Evolutionary conservation across 495 filamentous ascomycete genomes (phyloP), one percentile per base, ranked within the genome.

Genomic region (Neurospora sp.): DNA sequence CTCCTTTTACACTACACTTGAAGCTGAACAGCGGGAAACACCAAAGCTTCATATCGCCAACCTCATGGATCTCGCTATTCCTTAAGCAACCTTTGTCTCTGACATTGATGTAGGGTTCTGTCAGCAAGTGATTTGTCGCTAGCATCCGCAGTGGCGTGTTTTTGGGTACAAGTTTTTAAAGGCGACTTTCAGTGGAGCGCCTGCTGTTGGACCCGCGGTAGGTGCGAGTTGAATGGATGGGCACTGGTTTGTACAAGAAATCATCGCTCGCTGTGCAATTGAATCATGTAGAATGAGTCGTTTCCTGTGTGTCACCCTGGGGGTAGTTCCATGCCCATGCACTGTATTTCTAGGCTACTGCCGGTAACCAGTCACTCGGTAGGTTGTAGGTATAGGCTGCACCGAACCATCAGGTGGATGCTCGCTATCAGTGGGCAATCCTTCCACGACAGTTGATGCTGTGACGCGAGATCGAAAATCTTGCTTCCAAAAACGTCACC

Each of bases 401-500:
- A 59, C 20, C 20, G 47, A 59, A 59, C 10, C 45, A 53, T 53
- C 20, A 20, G 45, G 53, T 61, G 47, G 10, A 31, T 31, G 22
- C 10, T 16, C 31, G 47, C 47, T 47, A 18, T 10, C 9, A 59
- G 47, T 31, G 47, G 22, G 47, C 22, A 61, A 61, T 61, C 53
- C 53, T 31, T 35, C 53, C 53, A 61, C 53, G 53, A 35, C 53
- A 16, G 53, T 35, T 65, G 14, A 65, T 65, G 53, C 27, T 65
- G 53, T 65, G 53, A 65, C 53, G 53, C 53, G 27, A 31, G 53
- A 65, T 65, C 53, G 53, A 65, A 65, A 65, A 65, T 65, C 53
- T 65, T 65, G 53, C 53, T 65, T 70, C 69, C 39, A 68, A 70
- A 75, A 72, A 75, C 71, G 69, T 75, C 73, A 69, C 39, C 39